Evolutionary conservation across 352 stramenopile genomes (phyloP), one percentile per base, ranked within the genome.

Genomic region (Phytophthora pisi): DNA sequence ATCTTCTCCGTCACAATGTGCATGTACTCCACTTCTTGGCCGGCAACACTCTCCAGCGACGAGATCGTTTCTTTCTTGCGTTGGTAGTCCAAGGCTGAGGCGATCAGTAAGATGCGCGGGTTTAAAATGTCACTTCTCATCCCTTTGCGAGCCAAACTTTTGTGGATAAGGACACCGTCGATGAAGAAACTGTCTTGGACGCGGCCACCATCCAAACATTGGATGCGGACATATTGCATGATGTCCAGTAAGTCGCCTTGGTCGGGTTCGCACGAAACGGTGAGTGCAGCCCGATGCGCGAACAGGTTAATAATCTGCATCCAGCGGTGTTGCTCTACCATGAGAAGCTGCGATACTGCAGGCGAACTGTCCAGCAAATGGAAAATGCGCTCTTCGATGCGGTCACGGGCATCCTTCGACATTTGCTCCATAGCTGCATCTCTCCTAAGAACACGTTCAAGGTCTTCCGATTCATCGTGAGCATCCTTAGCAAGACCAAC

Each of bases 1-100:
- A 96, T 93, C 55, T 96, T 96, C 57, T 95, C 89, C 1, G 83
- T 88, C n/a, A 93, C 86, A 10, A 96, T 92, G 54, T 94, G 87
- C 89, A 96, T 96, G 68, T 96, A 96, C 76, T 96, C 89, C 31
- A 93, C 74, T 81, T 96, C 89, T 78, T 95, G 87, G 1, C 77
- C 77, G 0, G 87, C 89, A 26, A 96, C 89, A 58, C 81, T 90
- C 64, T 96, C 89, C 23, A 96, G 64, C 11, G 87, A 94, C 20
- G 87, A 86, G 18, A 96, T 92, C 4, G 73, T 82, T 38, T 94
- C 86, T 55, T 93, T 94, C 53, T 91, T 90, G 40, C 88, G 82
- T 61, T 96, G 89, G 30, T 94, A 96, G 50, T 96, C 89, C 16
- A 96, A 70, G 23, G 82, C 77, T 8, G 89, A 94, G 18, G 87